These are phyloP conservation scores for Colletotrichum incanum DNA, from an alignment of 2,329 filamentous ascomycete species.

Conservation along the genomic window DNA sequence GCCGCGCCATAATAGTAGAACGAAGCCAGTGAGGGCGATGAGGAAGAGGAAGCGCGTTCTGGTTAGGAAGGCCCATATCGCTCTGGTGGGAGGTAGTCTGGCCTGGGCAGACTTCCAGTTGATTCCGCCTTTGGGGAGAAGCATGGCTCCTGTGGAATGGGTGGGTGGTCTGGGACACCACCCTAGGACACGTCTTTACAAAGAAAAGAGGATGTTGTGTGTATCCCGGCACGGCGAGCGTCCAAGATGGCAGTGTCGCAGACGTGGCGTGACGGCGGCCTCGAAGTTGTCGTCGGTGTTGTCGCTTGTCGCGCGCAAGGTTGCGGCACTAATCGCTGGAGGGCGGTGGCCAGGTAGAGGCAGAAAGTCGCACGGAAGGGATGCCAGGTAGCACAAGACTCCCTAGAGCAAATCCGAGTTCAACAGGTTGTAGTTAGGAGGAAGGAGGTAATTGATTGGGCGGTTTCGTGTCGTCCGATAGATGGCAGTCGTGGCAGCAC, in stretches of 20 bases:
- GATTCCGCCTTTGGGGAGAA: constrained; percentile 90
- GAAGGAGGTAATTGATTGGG: constrained; percentile 29
- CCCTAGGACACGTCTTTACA: constrained; percentile 47
- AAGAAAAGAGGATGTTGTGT: constrained; percentile 16
- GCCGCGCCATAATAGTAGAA: constrained; percentile 90
- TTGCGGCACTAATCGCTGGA: constrained; percentile 13
- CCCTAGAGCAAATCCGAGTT: constrained; percentile 8
- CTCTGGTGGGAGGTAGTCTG: constrained; percentile 83
- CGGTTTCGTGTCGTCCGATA: constrained; percentile 35
- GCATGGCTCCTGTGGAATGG: constrained; percentile 69
- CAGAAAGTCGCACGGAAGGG: constrained; percentile 8
- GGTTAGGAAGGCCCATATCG: constrained; percentile 79
- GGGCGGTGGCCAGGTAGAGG: constrained; percentile 17
- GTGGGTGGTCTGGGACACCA: constrained; percentile 59
- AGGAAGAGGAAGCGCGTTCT: constrained; percentile 84
- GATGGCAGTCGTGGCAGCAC: constrained; percentile 31
- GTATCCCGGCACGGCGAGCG: constrained; percentile 30
- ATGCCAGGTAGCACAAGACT: constrained; percentile 28
- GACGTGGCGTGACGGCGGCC: not conserved
- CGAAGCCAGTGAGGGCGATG: constrained; percentile 77
- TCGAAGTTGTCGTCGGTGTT: constrained; percentile 13
- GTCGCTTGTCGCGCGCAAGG: constrained; percentile 13
- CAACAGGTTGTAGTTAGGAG: not conserved
- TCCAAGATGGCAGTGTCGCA: constrained; percentile 15
- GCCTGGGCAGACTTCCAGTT: constrained; percentile 93